Evolutionary conservation across 78 protist species (phyloP).

Genomic region (Dictyostelium citrinum): DNA sequence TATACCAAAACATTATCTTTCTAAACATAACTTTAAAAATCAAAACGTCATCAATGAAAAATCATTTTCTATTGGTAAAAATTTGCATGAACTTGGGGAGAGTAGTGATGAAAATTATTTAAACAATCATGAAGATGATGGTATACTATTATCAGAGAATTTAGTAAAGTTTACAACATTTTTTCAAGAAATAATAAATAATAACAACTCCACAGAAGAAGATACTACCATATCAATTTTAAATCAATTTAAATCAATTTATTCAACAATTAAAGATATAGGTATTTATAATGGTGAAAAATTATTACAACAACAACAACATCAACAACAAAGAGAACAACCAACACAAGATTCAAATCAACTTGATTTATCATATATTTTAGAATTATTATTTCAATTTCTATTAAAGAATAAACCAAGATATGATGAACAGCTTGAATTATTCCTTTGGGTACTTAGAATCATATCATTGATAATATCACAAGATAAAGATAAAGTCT

Average conservation of each 20-base stretch:
- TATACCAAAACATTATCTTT: neutral
- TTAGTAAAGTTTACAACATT: neutral
- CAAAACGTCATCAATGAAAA: neutral
- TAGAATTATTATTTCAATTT: neutral
- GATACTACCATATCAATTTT: neutral
- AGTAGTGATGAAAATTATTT: neutral
- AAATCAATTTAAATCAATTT: neutral
- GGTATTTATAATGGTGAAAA: neutral
- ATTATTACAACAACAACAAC: neutral
- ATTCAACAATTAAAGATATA: neutral
- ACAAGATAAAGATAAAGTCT: neutral
- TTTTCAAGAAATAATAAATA: neutral
- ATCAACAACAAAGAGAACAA: neutral
- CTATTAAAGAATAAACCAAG: neutral
- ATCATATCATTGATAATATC: neutral
- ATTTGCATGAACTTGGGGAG: neutral
- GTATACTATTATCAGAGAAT: neutral
- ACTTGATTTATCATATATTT: neutral
- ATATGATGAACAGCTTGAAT: neutral
- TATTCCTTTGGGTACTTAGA: neutral
- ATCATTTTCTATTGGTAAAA: no score
- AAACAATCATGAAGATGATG: neutral
- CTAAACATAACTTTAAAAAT: neutral
- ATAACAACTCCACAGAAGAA: neutral
- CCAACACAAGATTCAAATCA: neutral